Base-by-base conservation (phyloP, 352 stramenopile genomes). In the Phytophthora tubulina region DNA sequence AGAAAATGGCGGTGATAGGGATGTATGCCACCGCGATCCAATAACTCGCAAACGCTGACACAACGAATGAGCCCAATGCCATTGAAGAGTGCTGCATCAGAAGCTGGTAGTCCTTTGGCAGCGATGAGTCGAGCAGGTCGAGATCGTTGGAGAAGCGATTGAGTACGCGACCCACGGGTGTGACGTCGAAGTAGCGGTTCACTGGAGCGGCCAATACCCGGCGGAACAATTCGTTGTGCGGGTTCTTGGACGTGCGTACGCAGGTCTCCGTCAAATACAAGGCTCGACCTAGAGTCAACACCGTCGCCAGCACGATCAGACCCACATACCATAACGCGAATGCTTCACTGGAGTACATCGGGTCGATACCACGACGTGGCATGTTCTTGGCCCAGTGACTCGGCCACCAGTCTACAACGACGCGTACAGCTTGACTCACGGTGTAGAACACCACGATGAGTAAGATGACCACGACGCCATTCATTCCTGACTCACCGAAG, bases 121-220 rank as follows among this genome's bases (percentile, higher is more conserved):
- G 52, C 80, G 75, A 36, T 74, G 63, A 69, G 67, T 86, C 75
- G 14, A 85, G 45, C 60, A 84, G 80, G 44, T 88, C 80, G 13
- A 85, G 53, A 17, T 88, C 80, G 45, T 75, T 79, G 15, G 77
- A 84, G 66, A 87, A 87, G 3, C 80, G 68, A 33, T 85, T 87
- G 53, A 87, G 68, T 31, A 87, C 72, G 3, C 67, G 73, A 11
- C 78, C 80, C 5, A 89, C 48, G 3, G 79, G 81, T 8, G 80
- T 89, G 13, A 84, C 67, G 42, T 88, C 79, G 38, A 88, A 88
- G 57, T 88, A 87, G 5, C 39, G 60, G 17, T 77, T 83, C 4
- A 88, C 56, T 2, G 79, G 76, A 10, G 80, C 80, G 3, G 32
- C 35, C 9, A 88, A 57, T n/a, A 88, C 76, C 6, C 78, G 76